Percentiles rank a stretch among this genome's conserved stretches.
Evolutionary conservation across 768 basidiomycete genomes (phyloP).

Genomic region (Psilocybe azurescens): DNA sequence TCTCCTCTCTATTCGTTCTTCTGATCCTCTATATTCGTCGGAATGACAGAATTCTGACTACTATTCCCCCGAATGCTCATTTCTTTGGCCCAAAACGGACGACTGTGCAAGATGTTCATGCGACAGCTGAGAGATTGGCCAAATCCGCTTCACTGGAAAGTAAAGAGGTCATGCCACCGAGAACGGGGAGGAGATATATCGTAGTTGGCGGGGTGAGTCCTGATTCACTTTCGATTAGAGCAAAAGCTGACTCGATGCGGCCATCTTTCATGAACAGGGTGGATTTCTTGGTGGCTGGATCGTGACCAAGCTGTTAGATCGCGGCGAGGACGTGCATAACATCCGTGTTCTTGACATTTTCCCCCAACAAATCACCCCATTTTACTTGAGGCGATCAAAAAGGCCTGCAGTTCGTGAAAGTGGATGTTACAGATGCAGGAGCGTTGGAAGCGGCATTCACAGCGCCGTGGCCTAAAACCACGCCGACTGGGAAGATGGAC

Average conservation of each 20-base stretch:
- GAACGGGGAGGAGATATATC: slow-evolving; percentile 77
- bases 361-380: slow-evolving; percentile 55
- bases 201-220: slow-evolving; percentile 73
- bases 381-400: slow-evolving; percentile 54
- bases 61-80: slow-evolving; percentile 51
- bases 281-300: slow-evolving; percentile 86
- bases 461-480: slow-evolving; percentile 60
- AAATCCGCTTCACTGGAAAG: slow-evolving; percentile 38
- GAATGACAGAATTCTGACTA: slow-evolving; percentile 62
- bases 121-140: slow-evolving; percentile 41
- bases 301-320: slow-evolving; percentile 64
- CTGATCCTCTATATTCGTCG: slow-evolving; percentile 35
- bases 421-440: slow-evolving; percentile 58
- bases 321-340: slow-evolving; percentile 69
- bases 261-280: slow-evolving; percentile 42
- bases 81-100: slow-evolving; percentile 58
- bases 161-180: slow-evolving; percentile 59
- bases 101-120: slow-evolving; percentile 45
- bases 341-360: slow-evolving; percentile 75
- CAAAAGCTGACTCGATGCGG: too few species aligned
- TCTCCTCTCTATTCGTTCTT: slow-evolving; percentile 17
- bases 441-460: slow-evolving; percentile 66
- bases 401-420: slow-evolving; percentile 60
- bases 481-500: slow-evolving; percentile 21
- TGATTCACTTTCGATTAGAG: background rate